phyloP scores from a whole-genome alignment of 2,329 filamentous ascomycete genomes.

The Xylariaceae sp. region DNA sequence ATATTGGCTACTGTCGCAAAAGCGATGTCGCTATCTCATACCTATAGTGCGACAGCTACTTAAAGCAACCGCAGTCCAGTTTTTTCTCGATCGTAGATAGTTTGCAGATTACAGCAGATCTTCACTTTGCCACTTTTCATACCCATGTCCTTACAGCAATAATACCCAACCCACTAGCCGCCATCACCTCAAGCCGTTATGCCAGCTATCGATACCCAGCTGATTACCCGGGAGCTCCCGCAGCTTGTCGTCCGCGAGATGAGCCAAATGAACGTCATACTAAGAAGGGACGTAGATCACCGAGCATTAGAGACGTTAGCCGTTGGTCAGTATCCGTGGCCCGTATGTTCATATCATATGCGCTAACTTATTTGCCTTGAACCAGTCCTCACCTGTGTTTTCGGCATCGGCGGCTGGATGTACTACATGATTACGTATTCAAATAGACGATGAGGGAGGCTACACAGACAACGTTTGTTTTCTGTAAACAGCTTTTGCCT shows the following conservation, averaged over 20 bases:
- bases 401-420: constrained; percentile 29
- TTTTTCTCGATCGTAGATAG: not conserved
- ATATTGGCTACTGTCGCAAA: no score
- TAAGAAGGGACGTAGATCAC: constrained; percentile 26
- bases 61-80: constrained; percentile 15
- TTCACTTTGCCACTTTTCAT: constrained; percentile 4
- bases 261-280: constrained; percentile 24
- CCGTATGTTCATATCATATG: not conserved
- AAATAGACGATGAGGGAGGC: constrained; percentile 10
- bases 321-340: constrained; percentile 17
- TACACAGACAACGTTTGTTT: no score
- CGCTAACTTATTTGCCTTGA: not conserved
- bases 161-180: constrained; percentile 2
- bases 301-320: constrained; percentile 25
- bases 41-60: no score
- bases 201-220: constrained; percentile 22
- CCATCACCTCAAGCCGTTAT: constrained; percentile 8
- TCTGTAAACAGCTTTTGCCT: no score
- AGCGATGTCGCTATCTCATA: no score
- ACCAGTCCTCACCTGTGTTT: constrained; percentile 23
- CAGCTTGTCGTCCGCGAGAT: constrained; percentile 24
- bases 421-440: constrained; percentile 26
- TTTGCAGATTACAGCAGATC: constrained; percentile 4
- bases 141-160: not conserved
- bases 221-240: constrained; percentile 25